Base-by-base conservation (phyloP, 2,329 filamentous ascomycete genomes). In the Neocatenulostroma microsporum region DNA sequence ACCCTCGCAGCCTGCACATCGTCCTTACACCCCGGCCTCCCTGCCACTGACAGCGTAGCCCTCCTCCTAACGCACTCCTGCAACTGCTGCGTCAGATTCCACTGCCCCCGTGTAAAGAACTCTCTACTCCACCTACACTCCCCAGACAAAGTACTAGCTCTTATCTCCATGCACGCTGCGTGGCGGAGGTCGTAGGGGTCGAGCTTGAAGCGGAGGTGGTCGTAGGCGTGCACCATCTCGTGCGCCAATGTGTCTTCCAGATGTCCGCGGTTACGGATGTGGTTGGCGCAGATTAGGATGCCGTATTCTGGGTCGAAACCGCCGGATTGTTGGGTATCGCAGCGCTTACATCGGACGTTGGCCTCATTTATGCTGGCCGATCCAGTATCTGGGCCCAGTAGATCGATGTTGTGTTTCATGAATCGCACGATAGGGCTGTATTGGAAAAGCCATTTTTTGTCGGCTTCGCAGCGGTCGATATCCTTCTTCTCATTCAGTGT, bases 161-260 rank as follows among this genome's bases (percentile, higher is more conserved):
- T 80, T 52, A 98, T 96, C 84, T 98, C 91, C 38, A 88, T 82
- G 62, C 91, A 98, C 37, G 91, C 91, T 23, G 88, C 84, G 64
- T 98, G 91, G 60, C 80, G 78, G 62, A 98, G 60, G 59, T 84
- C 76, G n/a, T 68, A 62, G 68, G 83, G 84, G 56, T 96, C 82
- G 29, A 95, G 79, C 63, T 94, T 91, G 69, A 86, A 98, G 46
- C 89, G 70, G 50, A 96, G 57, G 60, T 94, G 83, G 60, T 98
- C 91, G 71, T 87, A 96, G 1, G 88, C 88, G 61, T 98, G 91
- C 36, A 98, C 83, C 86, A 98, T 93, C 67, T 98, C 91, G 62
- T 98, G 91, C 19, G 88, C 81, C 54, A 98, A 69, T 9, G 88
- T 94, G 60, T 98, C 91, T 66, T 98, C 91, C 50, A 94, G 62